phyloP scores from a whole-genome alignment of 2,329 filamentous ascomycete genomes.

The Exophiala sp. region DNA sequence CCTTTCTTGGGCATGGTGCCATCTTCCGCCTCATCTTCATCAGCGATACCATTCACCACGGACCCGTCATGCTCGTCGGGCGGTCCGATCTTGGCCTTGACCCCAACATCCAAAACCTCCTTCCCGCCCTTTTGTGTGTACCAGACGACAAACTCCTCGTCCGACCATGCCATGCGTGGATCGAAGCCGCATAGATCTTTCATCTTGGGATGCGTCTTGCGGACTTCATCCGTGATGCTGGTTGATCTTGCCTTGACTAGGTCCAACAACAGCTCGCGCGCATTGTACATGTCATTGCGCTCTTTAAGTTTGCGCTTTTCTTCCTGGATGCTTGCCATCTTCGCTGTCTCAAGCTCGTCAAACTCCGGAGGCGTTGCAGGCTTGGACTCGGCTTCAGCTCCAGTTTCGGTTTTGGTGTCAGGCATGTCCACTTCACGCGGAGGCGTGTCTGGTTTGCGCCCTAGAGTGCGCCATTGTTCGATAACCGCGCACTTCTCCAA shows the following conservation, averaged over 20 bases:
- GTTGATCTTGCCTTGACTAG: constrained; percentile 43
- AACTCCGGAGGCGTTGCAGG: constrained; percentile 29
- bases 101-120: constrained; percentile 28
- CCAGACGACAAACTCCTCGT: constrained; percentile 49
- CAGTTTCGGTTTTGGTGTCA: neutral
- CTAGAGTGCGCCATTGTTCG: constrained; percentile 22
- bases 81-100: constrained; percentile 27
- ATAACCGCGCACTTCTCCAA: constrained; percentile 23
- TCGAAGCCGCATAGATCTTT: constrained; percentile 51
- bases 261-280: constrained; percentile 41
- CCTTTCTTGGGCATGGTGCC: constrained; percentile 31
- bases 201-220: constrained; percentile 43
- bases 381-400: constrained; percentile 17
- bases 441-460: constrained; percentile 29
- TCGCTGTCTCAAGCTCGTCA: constrained; percentile 36
- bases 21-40: constrained; percentile 35
- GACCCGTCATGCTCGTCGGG: constrained; percentile 39
- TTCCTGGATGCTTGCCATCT: constrained; percentile 38
- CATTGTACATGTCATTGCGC: constrained; percentile 40
- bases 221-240: constrained; percentile 42
- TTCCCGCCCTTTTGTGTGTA: constrained; percentile 37
- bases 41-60: constrained; percentile 17
- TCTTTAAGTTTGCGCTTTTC: constrained; percentile 32
- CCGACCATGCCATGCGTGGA: constrained; percentile 44
- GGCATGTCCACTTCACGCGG: constrained; percentile 26